phyloP scores from a whole-genome alignment of 805 yeast species.

The Saturnispora sanitii region DNA sequence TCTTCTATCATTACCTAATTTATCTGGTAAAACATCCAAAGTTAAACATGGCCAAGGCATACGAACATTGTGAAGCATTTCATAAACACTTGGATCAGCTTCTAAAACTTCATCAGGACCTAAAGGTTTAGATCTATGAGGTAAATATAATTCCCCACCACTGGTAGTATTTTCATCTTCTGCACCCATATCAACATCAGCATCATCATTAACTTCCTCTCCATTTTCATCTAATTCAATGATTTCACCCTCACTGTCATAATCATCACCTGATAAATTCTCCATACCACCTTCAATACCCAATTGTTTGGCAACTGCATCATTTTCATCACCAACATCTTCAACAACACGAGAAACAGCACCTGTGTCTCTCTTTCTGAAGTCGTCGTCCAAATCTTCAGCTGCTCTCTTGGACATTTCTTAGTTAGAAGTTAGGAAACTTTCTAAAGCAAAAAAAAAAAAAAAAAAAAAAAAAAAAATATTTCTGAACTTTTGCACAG shows the following conservation, averaged over 20 bases:
- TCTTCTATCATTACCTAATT: slow-evolving; percentile 79
- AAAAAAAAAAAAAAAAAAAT: slow-evolving; percentile 6
- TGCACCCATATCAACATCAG: slow-evolving; percentile 34
- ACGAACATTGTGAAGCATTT: slow-evolving; percentile 89
- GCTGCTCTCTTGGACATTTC: slow-evolving; percentile 29
- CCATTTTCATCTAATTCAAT: slow-evolving; percentile 64
- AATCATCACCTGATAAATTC: slow-evolving; percentile 84
- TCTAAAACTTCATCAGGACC: slow-evolving; percentile 95
- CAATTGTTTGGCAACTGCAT: slow-evolving; percentile 55
- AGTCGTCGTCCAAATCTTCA: slow-evolving; percentile 12
- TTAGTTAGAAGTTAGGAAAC: not conserved
- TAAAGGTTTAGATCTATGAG: slow-evolving; percentile 79
- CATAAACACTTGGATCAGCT: slow-evolving; percentile 93
- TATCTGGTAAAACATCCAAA: slow-evolving; percentile 79
- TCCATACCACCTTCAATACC: slow-evolving; percentile 65
- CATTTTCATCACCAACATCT: slow-evolving; percentile 28
- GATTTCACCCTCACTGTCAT: slow-evolving; percentile 84
- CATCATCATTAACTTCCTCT: slow-evolving; percentile 38
- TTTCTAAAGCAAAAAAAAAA: slow-evolving; percentile 3
- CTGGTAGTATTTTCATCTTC: slow-evolving; percentile 20
- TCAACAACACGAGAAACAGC: slow-evolving; percentile 18
- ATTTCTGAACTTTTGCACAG: slow-evolving; percentile 5
- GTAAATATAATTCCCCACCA: slow-evolving; percentile 48
- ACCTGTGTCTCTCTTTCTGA: slow-evolving; percentile 12
- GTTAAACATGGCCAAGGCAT: slow-evolving; percentile 97